These are phyloP conservation scores for Phytophthora hibernalis DNA, from an alignment of 352 stramenopile genomes.

Conservation along the genomic window DNA sequence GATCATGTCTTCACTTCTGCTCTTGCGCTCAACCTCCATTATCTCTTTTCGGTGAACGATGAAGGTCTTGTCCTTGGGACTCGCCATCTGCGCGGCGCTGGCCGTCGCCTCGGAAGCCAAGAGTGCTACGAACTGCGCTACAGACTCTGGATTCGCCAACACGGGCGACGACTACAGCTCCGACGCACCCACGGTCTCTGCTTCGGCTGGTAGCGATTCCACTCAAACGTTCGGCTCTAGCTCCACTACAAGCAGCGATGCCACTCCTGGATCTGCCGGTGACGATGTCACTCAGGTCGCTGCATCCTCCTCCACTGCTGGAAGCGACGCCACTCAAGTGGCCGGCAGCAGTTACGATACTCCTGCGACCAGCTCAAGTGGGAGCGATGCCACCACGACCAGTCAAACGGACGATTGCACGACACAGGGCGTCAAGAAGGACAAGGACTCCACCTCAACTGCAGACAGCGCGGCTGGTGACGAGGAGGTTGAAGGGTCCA, in stretches of 20 bases:
- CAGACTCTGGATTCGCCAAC: constrained; percentile 21
- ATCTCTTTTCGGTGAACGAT: constrained; percentile 11
- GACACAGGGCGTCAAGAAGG: background rate
- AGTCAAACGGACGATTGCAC: constrained; percentile 19
- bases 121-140: constrained; percentile 23
- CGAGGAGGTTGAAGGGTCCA: background rate
- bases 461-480: background rate
- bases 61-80: constrained; percentile 33
- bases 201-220: constrained; percentile 5
- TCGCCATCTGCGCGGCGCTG: constrained; percentile 34
- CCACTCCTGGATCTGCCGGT: background rate
- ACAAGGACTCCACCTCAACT: background rate
- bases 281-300: constrained; percentile 6
- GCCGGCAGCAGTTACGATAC: constrained; percentile 5
- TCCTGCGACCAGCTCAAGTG: constrained; percentile 8
- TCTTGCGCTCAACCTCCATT: constrained; percentile 17
- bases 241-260: background rate
- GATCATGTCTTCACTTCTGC: constrained; percentile 32
- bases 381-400: constrained; percentile 13
- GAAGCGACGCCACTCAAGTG: constrained; percentile 11
- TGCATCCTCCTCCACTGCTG: constrained; percentile 6
- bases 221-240: constrained; percentile 3
- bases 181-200: constrained; percentile 11
- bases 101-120: constrained; percentile 30
- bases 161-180: constrained; percentile 26